These are phyloP conservation scores for Fusarium sp. DNA, from an alignment of 2,329 filamentous ascomycete genomes.

Conservation along the genomic window DNA sequence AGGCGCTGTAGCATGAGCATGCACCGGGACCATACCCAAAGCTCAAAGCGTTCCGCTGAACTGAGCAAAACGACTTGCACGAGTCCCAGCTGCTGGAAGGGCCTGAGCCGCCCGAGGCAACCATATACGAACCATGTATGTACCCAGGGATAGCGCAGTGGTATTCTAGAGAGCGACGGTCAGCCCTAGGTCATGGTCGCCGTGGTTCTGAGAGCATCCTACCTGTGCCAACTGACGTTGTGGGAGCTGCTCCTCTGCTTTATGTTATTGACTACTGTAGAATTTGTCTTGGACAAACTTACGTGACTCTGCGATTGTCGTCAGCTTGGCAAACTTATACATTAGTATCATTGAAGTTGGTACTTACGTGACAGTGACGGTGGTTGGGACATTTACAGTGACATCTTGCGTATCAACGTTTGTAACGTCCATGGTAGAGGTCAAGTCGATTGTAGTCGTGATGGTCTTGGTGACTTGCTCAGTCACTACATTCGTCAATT, in stretches of 20 bases:
- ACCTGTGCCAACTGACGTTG: fast-evolving
- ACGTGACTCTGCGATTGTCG: not conserved
- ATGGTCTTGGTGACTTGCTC: not conserved
- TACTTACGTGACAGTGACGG: not conserved
- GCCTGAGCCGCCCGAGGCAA: not conserved
- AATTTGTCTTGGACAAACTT: not conserved
- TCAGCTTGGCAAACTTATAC: not conserved
- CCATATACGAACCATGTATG: fast-evolving
- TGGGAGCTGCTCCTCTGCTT: not conserved
- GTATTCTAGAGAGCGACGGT: fast-evolving
- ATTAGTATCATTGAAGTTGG: fast-evolving
- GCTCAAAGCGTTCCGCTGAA: not conserved
- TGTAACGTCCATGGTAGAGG: not conserved
- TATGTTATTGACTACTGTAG: not conserved
- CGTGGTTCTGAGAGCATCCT: fast-evolving
- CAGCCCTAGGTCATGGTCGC: fast-evolving
- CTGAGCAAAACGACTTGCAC: not conserved
- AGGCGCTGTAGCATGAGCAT: fast-evolving
- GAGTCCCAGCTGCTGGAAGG: fast-evolving
- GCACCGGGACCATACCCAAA: fast-evolving
- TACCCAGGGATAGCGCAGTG: not conserved
- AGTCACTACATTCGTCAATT: not conserved
- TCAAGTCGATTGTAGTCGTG: not conserved
- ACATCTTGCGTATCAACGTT: not conserved
- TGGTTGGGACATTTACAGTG: not conserved